A percentile compares a stretch with the other conserved stretches of the same genome.
Evolutionary conservation across 2,329 filamentous ascomycete species (phyloP).

Genomic region (Ophiosphaerella korrae): DNA sequence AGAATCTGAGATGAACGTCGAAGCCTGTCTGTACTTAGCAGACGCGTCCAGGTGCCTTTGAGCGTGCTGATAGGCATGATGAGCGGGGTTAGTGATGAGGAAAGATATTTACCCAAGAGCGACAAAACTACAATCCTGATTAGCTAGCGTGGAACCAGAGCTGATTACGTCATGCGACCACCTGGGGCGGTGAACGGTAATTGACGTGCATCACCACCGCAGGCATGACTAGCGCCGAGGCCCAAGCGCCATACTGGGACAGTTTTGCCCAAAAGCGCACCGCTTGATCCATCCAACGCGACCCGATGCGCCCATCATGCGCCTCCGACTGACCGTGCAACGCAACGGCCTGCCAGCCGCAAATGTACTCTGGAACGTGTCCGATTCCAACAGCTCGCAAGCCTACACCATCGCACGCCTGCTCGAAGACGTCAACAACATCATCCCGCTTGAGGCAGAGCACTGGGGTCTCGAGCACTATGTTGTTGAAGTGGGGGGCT

Average conservation of each 20-base stretch:
- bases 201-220: too few relatives aligned
- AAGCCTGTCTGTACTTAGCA: slow-evolving; percentile 50
- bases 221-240: neutral
- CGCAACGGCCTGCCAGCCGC: slow-evolving; percentile 43
- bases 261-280: slow-evolving; percentile 14
- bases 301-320: slow-evolving; percentile 33
- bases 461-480: slow-evolving; percentile 93
- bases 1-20: slow-evolving; percentile 77
- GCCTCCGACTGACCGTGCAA: slow-evolving; percentile 45
- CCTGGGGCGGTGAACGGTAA: neutral
- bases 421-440: slow-evolving; percentile 76
- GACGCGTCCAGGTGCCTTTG: slow-evolving; percentile 45
- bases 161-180: neutral
- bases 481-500: slow-evolving; percentile 75
- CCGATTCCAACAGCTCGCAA: slow-evolving; percentile 36
- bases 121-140: neutral
- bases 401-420: slow-evolving; percentile 72
- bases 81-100: neutral
- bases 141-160: neutral
- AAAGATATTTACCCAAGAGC: neutral
- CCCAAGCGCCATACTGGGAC: slow-evolving; percentile 5
- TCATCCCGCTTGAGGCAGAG: slow-evolving; percentile 78
- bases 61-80: slow-evolving; percentile 35
- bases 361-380: slow-evolving; percentile 47
- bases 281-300: slow-evolving; percentile 1